Evolutionary conservation across 2,329 filamentous ascomycete species (phyloP), one percentile per base, ranked within the genome.

Genomic region (Colletotrichum kahawae): DNA sequence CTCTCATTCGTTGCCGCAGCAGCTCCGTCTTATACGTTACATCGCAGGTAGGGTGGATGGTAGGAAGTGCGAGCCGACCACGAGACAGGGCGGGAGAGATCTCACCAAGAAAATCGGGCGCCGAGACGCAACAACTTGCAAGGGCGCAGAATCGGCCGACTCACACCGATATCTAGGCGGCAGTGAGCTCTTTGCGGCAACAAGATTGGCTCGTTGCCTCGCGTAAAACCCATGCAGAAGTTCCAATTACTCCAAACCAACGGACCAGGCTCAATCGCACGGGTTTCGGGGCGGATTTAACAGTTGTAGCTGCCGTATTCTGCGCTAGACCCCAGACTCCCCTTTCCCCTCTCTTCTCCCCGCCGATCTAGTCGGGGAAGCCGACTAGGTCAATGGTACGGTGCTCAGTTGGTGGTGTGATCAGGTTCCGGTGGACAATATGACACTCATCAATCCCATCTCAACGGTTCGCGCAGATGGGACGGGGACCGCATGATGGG

Each of bases 231-330:
- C 43, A 48, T 43, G 24, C 68, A 70, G 27, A 64, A 70, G 60
- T 70, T 18, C 54, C 62, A 38, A 12, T 10, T 18, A 38, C 54
- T 51, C 5, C 56, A 24, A 27, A n/a, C 38, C 34, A 27, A 51
- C 13, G 16, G 60, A 24, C 56, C 36, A 14, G 13, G 34, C 63
- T 54, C 24, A n/a, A 59, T 51, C 38, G 21, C 48, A 67, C 70
- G 70, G 63, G 36, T n/a, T 71, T 71, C 70, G 70, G 70, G 51
- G 51, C 70, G 70, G 70, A 62, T 24, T 71, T 71, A 34, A 36
- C 18, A 34, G 18, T 31, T 70, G 21, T 21, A 29, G 21, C 34
- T 38, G 62, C 64, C 43, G 64, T 33, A 33, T 43, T 21, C 33
- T 18, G 65, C 48, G 54, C 66, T 60, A 68, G 27, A 59, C 24